Conservation (phyloP, 768 basidiomycete genomes). For the Pisolithus microcarpus region DNA sequence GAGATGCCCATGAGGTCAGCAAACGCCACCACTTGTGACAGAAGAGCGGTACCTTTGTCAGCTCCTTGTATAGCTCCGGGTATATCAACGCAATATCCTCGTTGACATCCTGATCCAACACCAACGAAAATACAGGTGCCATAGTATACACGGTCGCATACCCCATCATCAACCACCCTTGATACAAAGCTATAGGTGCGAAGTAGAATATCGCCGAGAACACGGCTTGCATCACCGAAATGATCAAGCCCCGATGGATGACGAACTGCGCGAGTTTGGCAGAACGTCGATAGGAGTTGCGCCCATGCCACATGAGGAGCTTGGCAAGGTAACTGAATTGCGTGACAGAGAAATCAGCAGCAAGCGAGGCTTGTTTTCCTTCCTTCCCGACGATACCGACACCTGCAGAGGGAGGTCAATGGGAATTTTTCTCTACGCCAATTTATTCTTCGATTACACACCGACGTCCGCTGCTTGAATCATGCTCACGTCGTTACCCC, state of each 20-base stretch:
- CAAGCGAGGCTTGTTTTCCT: conserved; percentile 97
- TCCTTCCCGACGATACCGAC: conserved; percentile 99
- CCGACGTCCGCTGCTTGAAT: conserved; percentile 99
- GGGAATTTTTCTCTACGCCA: neutral
- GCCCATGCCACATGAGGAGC: conserved; percentile 95
- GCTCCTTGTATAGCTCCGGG: conserved; percentile 95
- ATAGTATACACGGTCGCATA: conserved; percentile 97
- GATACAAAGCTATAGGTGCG: conserved; percentile 94
- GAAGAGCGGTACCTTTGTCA: conserved; percentile 69
- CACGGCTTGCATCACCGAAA: conserved; percentile 96
- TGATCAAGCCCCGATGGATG: conserved; percentile 94
- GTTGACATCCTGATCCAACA: conserved; percentile 91
- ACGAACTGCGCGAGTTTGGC: conserved; percentile 98
- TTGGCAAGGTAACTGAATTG: conserved; percentile 96
- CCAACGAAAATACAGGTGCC: conserved; percentile 97
- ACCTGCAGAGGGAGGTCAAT: conserved; percentile 36
- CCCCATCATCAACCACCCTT: conserved; percentile 96
- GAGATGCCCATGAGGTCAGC: neutral
- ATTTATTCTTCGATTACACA: conserved; percentile 34
- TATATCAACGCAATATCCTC: conserved; percentile 93
- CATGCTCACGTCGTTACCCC: conserved; percentile 99
- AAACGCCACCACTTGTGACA: neutral
- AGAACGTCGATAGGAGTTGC: conserved; percentile 96
- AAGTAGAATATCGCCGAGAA: conserved; percentile 92
- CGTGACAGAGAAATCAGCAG: conserved; percentile 95